Evolutionary conservation across 2,329 filamentous ascomycete species (phyloP).

Genomic region (Phyllosticta paracitricarpa): DNA sequence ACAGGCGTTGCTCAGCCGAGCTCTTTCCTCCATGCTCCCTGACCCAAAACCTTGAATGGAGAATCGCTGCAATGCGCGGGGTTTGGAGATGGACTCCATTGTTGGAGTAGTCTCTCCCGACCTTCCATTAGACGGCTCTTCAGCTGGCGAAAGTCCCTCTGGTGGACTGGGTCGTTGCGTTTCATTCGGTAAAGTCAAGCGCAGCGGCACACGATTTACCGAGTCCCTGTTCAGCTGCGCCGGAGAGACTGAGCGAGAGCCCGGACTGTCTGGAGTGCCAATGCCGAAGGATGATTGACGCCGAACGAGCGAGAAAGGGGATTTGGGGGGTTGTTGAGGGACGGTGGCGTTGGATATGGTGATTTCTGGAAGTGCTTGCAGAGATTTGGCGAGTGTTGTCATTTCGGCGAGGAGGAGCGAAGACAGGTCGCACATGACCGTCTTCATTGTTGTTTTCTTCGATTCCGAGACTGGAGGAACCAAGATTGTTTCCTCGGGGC

Average conservation of each 20-base stretch:
- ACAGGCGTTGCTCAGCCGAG: constrained; percentile 70
- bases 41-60: constrained; percentile 56
- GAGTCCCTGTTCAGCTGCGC: constrained; percentile 5
- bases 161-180: constrained; percentile 39
- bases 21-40: constrained; percentile 60
- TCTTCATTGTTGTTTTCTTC: constrained; percentile 57
- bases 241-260: constrained; percentile 1
- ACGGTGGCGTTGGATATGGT: constrained; percentile 34
- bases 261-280: neutral
- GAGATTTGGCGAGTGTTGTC: constrained; percentile 37
- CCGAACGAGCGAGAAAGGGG: constrained; percentile 5
- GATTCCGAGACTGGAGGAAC: constrained; percentile 60
- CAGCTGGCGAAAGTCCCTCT: constrained; percentile 24
- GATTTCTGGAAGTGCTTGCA: constrained; percentile 51
- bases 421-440: constrained; percentile 36
- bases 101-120: constrained; percentile 8
- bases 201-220: neutral
- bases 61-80: constrained; percentile 49
- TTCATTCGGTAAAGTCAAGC: neutral
- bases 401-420: constrained; percentile 37
- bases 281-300: constrained; percentile 4
- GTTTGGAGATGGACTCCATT: constrained; percentile 21
- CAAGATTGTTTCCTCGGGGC: constrained; percentile 55
- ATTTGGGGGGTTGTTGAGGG: neutral
- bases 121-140: constrained; percentile 2